Conservation (phyloP, 768 basidiomycete genomes). For the Megacollybia marginata region DNA sequence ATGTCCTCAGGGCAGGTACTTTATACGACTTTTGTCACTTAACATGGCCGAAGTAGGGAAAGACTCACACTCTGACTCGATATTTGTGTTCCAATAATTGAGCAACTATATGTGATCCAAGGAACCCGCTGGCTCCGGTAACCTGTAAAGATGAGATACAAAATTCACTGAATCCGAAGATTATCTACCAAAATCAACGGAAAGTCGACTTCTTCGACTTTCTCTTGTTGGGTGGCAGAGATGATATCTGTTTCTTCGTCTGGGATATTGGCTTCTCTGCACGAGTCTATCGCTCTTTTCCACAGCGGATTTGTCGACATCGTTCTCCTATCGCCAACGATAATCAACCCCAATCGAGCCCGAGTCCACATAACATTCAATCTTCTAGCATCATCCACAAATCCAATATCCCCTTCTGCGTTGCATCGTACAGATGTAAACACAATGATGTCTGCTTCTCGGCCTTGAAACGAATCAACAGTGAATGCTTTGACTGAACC, state of each 20-base stretch:
- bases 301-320: constrained; percentile 38
- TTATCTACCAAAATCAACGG: no score
- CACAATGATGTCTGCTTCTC: constrained; percentile 61
- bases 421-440: constrained; percentile 63
- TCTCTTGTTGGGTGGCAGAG: no score
- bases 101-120: constrained; percentile 8
- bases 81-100: constrained; percentile 10
- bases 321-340: constrained; percentile 52
- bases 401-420: constrained; percentile 52
- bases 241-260: neutral
- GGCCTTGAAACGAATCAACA: constrained; percentile 60
- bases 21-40: no score
- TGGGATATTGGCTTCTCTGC: constrained; percentile 18
- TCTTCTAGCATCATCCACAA: constrained; percentile 51
- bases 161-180: no score
- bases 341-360: constrained; percentile 46
- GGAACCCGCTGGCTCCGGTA: constrained; percentile 11
- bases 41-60: no score
- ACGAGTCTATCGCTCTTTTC: constrained; percentile 42
- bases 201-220: no score
- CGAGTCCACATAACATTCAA: constrained; percentile 71
- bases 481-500: constrained; percentile 33
- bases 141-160: constrained; percentile 4
- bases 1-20: no score
- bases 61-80: constrained; percentile 7